These are phyloP conservation scores for Fragaria nilgerrensis DNA, from an alignment of 306 rosid genomes.

Conservation along the genomic window DNA sequence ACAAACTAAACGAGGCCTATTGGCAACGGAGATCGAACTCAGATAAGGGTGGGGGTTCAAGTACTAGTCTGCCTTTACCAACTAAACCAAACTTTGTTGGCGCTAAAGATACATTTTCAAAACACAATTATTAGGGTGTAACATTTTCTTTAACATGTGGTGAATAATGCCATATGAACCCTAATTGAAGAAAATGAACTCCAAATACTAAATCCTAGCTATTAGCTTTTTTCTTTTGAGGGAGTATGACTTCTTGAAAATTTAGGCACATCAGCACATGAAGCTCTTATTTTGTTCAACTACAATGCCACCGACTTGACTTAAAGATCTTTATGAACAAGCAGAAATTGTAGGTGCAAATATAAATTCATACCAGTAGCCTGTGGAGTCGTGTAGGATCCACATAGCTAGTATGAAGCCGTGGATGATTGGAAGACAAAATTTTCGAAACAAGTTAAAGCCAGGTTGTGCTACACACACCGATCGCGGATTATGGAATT, in stretches of 20 bases:
- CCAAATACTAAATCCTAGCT: too few relatives aligned
- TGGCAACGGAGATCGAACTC: too few relatives aligned
- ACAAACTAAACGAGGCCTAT: too few relatives aligned
- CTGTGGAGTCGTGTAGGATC: background rate
- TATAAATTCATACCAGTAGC: background rate
- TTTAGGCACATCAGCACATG: constrained; percentile 9
- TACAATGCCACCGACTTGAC: constrained; percentile 3
- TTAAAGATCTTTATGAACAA: background rate
- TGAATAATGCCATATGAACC: too few relatives aligned
- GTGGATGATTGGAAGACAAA: background rate
- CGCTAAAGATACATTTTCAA: too few relatives aligned
- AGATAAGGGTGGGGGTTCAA: too few relatives aligned
- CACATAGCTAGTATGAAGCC: background rate
- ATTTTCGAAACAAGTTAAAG: background rate
- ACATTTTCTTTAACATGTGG: too few relatives aligned
- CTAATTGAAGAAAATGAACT: too few relatives aligned
- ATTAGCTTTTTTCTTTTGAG: too few relatives aligned
- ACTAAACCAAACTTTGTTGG: too few relatives aligned
- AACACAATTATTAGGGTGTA: too few relatives aligned
- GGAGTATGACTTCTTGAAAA: background rate
- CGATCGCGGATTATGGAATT: background rate
- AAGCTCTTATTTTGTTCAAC: background rate
- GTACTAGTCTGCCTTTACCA: too few relatives aligned
- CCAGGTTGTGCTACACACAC: background rate
- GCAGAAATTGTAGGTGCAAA: background rate